These are phyloP conservation scores for Pyrenochaeta sp. DNA, from an alignment of 2,329 filamentous ascomycete species.

Conservation along the genomic window DNA sequence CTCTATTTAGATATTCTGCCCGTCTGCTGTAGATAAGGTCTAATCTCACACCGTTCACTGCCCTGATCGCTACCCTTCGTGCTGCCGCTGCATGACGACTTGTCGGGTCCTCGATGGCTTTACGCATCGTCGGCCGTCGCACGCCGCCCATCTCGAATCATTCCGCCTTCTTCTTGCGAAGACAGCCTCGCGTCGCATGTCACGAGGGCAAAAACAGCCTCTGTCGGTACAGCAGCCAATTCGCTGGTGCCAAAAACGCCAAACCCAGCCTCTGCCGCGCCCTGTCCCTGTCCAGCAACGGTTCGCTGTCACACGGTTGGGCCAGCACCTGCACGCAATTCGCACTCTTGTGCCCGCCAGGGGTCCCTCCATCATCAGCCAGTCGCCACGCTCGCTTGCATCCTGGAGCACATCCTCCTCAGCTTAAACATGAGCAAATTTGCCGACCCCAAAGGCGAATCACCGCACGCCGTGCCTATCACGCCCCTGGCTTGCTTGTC, in stretches of 20 bases:
- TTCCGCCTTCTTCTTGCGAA: not conserved
- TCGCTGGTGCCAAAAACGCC: not conserved
- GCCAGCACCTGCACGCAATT: not conserved
- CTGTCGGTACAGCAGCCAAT: not conserved
- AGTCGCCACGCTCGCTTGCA: not conserved
- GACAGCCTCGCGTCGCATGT: not conserved
- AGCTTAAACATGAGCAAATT: slow-evolving; percentile 7
- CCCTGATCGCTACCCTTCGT: too few species aligned
- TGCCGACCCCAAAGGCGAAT: slow-evolving; percentile 2
- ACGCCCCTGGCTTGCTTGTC: too few species aligned
- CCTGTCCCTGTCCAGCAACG: not conserved
- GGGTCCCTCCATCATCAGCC: not conserved
- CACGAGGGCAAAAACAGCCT: not conserved
- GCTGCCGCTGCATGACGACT: too few species aligned
- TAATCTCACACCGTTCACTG: too few species aligned
- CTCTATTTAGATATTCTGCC: too few species aligned
- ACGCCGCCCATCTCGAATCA: too few species aligned
- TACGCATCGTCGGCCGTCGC: not conserved
- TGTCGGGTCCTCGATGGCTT: too few species aligned
- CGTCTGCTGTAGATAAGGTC: too few species aligned
- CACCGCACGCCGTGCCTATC: too few species aligned
- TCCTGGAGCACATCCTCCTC: too few species aligned
- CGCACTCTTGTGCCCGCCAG: not conserved
- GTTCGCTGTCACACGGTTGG: slow-evolving; percentile 1
- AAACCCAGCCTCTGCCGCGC: not conserved